A percentile compares a stretch with the other conserved stretches of the same genome.
Evolutionary conservation across 257 asterid genomes (phyloP).

Genomic region (Capsicum chinense): DNA sequence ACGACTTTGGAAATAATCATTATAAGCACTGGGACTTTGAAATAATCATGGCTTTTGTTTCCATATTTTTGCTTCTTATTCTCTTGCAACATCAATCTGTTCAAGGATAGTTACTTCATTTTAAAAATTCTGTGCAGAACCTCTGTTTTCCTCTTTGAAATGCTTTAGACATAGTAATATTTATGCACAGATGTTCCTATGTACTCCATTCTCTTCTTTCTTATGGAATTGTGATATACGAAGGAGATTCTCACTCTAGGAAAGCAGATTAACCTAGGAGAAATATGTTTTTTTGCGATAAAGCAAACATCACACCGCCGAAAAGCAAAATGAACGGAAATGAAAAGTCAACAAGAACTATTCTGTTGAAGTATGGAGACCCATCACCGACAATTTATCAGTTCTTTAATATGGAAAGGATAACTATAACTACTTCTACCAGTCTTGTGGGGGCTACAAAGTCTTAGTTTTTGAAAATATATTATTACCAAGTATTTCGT

Average conservation of each 20-base stretch:
- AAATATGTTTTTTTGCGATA: not conserved
- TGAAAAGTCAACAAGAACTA: not conserved
- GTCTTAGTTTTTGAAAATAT: not conserved
- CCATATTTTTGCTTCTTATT: not conserved
- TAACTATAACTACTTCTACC: not conserved
- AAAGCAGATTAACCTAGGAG: not conserved
- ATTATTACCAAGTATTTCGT: not conserved
- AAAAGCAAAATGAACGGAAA: not conserved
- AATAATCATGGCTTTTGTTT: not conserved
- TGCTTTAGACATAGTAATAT: not conserved
- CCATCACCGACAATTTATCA: not conserved
- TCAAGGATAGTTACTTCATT: not conserved
- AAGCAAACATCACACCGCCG: not conserved
- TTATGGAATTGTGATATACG: not conserved
- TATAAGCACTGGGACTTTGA: not conserved
- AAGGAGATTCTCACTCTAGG: not conserved
- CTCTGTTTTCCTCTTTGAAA: not conserved
- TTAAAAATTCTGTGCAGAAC: not conserved
- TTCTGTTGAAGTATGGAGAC: not conserved
- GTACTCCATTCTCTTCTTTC: not conserved
- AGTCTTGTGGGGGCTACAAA: not conserved
- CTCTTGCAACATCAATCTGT: slow-evolving; percentile 4
- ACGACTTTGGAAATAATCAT: not conserved
- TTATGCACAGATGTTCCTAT: not conserved
- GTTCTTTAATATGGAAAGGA: not conserved